A percentile compares a stretch with the other conserved stretches of the same genome.
phyloP scores from a whole-genome alignment of 176 grass and related monocot species.

The Eleusine coracana region DNA sequence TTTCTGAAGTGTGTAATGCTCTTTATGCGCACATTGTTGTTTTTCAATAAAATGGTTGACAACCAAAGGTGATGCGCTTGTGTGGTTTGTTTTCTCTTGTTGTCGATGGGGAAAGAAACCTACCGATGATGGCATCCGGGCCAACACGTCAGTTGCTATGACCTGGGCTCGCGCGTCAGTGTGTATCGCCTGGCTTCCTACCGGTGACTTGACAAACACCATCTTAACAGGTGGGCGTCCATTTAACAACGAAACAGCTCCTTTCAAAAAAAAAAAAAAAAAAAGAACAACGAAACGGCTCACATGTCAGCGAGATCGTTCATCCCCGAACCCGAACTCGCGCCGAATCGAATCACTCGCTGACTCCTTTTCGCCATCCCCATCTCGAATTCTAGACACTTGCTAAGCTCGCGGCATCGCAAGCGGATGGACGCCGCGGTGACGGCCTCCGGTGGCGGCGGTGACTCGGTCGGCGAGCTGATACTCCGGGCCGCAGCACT shows the following conservation, averaged over 20 bases:
- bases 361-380: not conserved
- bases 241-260: too few relatives aligned
- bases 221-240: too few relatives aligned
- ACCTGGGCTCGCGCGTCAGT: not conserved
- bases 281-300: not conserved
- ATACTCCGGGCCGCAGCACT: conserved; percentile 56
- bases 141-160: not conserved
- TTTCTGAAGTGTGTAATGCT: conserved; percentile 23
- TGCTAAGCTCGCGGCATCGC: not conserved
- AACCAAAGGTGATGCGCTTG: not conserved
- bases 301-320: not conserved
- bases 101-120: not conserved
- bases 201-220: too few relatives aligned
- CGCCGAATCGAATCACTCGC: not conserved
- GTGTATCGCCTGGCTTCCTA: not conserved
- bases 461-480: conserved; percentile 44
- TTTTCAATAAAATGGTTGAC: not conserved
- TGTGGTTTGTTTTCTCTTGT: not conserved
- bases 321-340: not conserved
- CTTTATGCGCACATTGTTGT: not conserved
- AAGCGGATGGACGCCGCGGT: conserved; percentile 25
- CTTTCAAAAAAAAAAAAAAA: too few relatives aligned
- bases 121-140: not conserved
- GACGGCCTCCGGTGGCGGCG: conserved; percentile 21
- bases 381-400: not conserved